Conservation (phyloP, 2,329 filamentous ascomycete species). For the Pseudogymnoascus pannorum region DNA sequence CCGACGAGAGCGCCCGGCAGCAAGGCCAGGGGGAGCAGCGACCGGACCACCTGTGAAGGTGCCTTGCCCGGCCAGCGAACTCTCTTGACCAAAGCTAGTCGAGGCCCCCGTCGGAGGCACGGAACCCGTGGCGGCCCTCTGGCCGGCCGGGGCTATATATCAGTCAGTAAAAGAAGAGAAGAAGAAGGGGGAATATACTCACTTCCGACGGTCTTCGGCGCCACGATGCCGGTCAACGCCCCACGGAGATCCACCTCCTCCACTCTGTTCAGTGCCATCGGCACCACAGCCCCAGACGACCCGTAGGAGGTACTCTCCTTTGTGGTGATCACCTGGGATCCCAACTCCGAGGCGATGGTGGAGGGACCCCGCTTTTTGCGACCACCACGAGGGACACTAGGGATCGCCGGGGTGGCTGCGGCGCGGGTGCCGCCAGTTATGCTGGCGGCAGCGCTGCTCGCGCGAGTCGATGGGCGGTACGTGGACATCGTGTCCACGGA, state of each 20-base stretch:
- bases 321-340: neutral
- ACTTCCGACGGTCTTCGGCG: neutral
- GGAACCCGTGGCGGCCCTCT: constrained; percentile 5
- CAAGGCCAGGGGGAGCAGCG: neutral
- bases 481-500: constrained; percentile 1
- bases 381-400: neutral
- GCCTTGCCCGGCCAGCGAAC: neutral
- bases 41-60: neutral
- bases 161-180: neutral
- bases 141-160: constrained; percentile 1
- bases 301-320: constrained; percentile 11
- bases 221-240: constrained; percentile 1
- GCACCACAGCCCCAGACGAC: constrained; percentile 4
- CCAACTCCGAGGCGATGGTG: constrained; percentile 4
- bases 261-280: constrained; percentile 1
- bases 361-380: constrained; percentile 5
- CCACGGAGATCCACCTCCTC: constrained; percentile 3
- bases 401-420: neutral
- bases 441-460: constrained; percentile 3
- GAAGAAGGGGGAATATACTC: neutral
- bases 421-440: neutral
- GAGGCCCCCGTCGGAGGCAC: constrained; percentile 1
- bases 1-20: neutral
- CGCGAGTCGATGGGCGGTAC: neutral
- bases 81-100: constrained; percentile 4